Base-by-base conservation (phyloP, 2,329 filamentous ascomycete species). In the Ceratocystis huliohia region DNA sequence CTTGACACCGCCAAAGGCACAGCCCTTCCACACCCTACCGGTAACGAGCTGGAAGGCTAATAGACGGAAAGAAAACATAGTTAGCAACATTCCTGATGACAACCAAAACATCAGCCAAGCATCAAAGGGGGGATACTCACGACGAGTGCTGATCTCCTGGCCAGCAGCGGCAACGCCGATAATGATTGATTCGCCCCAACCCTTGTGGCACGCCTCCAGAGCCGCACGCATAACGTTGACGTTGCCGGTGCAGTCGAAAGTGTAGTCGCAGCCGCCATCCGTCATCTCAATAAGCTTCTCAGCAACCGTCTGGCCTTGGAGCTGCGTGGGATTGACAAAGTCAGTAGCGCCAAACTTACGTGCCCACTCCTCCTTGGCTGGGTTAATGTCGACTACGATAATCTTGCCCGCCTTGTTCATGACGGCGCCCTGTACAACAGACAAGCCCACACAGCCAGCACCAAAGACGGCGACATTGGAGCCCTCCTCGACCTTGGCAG, bases 201-300 rank as follows among this genome's bases (percentile, higher is more conserved):
- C 94, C 85, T 99, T 99, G 82, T 99, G 94, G 81, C 92, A 97
- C 62, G 94, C 92, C 81, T 99, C 93, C 68, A 99, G 85, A 50
- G 94, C 94, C 65, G 90, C 88, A 70, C 94, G 84, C 94, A 96
- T 99, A 66, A 99, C 94, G 71, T 86, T 84, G 65, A 97, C 92
- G 74, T 97, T 97, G 68, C 94, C 94, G 5, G 94, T 99, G 83
- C 94, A 97, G 81, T 99, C 94, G 75, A 99, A 99, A 63, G 94
- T 99, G 81, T 96, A 97, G 80, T 99, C 94, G 76, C 91, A 96
- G 64, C 94, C 94, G 70, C 94, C 94, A 73, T 97, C 94, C 1
- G 94, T 99, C 88, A 97, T 91, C 78, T 97, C 93, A 71, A 97
- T 85, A 70, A 99, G 83, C 80, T 93, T 88, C 74, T 96, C 91